Evolutionary conservation across 2,329 filamentous ascomycete species (phyloP).

Genomic region (Lachnellula cervina): DNA sequence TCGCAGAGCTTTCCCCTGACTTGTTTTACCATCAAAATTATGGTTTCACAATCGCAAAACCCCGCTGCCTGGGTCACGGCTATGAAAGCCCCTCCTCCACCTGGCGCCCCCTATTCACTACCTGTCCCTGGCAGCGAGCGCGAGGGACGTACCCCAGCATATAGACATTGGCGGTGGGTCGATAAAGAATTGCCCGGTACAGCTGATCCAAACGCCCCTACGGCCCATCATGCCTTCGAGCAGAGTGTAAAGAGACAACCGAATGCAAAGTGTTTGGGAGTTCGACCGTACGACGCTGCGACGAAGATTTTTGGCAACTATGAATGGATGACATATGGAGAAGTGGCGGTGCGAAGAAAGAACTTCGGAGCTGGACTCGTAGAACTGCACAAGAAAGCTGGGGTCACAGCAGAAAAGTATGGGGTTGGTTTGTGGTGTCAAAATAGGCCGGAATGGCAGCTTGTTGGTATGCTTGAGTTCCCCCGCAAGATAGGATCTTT

Average conservation of each 20-base stretch:
- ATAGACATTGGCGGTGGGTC: constrained; percentile 75
- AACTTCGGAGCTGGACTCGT: constrained; percentile 83
- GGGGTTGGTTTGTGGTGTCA: constrained; percentile 82
- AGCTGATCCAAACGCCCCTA: constrained; percentile 65
- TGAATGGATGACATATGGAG: constrained; percentile 76
- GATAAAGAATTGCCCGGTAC: constrained; percentile 68
- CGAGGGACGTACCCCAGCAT: constrained; percentile 68
- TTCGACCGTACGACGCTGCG: constrained; percentile 69
- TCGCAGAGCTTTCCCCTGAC: not conserved
- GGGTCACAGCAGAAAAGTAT: constrained; percentile 62
- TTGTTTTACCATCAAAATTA: not conserved
- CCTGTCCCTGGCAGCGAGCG: constrained; percentile 69
- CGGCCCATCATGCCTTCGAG: constrained; percentile 79
- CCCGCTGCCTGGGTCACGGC: constrained; percentile 21
- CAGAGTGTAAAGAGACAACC: constrained; percentile 56
- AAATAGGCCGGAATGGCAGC: constrained; percentile 86
- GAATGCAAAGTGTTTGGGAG: constrained; percentile 71
- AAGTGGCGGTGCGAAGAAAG: constrained; percentile 72
- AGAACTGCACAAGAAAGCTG: constrained; percentile 70
- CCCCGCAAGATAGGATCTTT: constrained; percentile 5
- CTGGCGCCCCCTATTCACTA: constrained; percentile 62
- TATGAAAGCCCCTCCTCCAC: constrained; percentile 26
- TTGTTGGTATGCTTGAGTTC: constrained; percentile 53
- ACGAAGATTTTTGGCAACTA: constrained; percentile 72
- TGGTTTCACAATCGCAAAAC: constrained; percentile 10